These are phyloP conservation scores for Paraconiothyrium sp. DNA, from an alignment of 2,329 filamentous ascomycete species.

Conservation along the genomic window DNA sequence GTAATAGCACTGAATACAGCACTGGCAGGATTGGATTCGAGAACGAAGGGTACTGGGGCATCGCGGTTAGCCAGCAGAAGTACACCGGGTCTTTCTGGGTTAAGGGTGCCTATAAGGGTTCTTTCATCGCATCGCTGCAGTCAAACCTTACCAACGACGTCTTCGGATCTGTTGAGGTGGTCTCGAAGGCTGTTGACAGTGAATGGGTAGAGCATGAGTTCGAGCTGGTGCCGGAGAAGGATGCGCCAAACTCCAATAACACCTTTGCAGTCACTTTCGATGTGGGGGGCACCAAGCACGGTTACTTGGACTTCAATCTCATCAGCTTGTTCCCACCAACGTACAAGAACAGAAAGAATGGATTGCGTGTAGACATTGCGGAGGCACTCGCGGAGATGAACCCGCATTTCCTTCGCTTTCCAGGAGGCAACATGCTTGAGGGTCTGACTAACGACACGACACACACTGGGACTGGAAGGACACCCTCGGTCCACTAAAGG, in stretches of 20 bases:
- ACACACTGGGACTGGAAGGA: constrained; percentile 58
- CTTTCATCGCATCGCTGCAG: constrained; percentile 52
- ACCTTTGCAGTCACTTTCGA: constrained; percentile 62
- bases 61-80: constrained; percentile 58
- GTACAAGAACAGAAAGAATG: constrained; percentile 63
- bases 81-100: constrained; percentile 64
- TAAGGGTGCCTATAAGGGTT: constrained; percentile 45
- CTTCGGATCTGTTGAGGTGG: constrained; percentile 48
- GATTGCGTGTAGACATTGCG: constrained; percentile 60
- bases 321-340: constrained; percentile 65
- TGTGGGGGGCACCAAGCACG: constrained; percentile 41
- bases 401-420: constrained; percentile 60
- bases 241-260: constrained; percentile 60
- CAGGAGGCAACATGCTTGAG: constrained; percentile 61
- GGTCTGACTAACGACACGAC: constrained; percentile 35
- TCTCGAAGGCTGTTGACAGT: constrained; percentile 41
- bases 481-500: constrained; percentile 58
- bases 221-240: constrained; percentile 44
- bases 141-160: constrained; percentile 54
- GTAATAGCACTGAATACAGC: constrained; percentile 40
- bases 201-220: constrained; percentile 55
- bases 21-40: constrained; percentile 57
- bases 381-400: constrained; percentile 56
- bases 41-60: constrained; percentile 63
- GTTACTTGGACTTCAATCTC: constrained; percentile 57